phyloP scores from a whole-genome alignment of 805 yeast genomes.

The Yarrowia yakushimensis region DNA sequence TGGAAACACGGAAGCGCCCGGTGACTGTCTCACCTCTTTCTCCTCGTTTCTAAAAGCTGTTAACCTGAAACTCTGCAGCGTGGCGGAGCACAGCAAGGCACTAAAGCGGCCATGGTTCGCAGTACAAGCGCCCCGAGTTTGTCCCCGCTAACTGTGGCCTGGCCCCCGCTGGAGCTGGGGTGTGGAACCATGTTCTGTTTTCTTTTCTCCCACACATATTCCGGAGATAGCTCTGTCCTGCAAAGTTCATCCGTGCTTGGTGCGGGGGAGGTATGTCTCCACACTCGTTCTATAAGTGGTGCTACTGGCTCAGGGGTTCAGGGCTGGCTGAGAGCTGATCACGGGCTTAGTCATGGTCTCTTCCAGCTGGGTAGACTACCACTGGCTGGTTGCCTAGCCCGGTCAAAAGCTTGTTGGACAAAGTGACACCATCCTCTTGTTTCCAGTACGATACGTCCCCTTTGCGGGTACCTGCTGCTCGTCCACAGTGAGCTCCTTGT shows the following conservation, averaged over 20 bases:
- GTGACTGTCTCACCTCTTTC: background rate
- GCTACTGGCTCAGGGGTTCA: background rate
- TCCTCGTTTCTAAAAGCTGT: background rate
- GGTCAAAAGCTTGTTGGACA: background rate
- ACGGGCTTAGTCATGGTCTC: background rate
- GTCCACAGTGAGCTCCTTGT: background rate
- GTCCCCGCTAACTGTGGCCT: background rate
- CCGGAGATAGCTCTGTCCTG: background rate
- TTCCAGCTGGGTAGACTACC: too few relatives aligned
- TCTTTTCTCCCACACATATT: background rate
- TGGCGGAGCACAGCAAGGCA: slow-evolving; percentile 1
- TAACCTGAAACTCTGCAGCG: background rate
- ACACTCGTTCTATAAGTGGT: background rate
- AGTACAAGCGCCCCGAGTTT: background rate
- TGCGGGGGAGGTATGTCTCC: background rate
- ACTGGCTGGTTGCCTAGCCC: background rate
- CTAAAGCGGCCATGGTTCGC: background rate
- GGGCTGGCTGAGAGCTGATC: too few relatives aligned
- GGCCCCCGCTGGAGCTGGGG: background rate
- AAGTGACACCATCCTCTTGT: background rate
- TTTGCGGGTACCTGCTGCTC: slow-evolving; percentile 13
- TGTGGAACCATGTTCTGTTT: slow-evolving; percentile 3
- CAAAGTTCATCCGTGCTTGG: background rate
- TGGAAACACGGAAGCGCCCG: background rate
- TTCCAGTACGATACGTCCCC: background rate